Evolutionary conservation across 2,329 filamentous ascomycete genomes (phyloP).

Genomic region (Aspergillus aculeatinus): DNA sequence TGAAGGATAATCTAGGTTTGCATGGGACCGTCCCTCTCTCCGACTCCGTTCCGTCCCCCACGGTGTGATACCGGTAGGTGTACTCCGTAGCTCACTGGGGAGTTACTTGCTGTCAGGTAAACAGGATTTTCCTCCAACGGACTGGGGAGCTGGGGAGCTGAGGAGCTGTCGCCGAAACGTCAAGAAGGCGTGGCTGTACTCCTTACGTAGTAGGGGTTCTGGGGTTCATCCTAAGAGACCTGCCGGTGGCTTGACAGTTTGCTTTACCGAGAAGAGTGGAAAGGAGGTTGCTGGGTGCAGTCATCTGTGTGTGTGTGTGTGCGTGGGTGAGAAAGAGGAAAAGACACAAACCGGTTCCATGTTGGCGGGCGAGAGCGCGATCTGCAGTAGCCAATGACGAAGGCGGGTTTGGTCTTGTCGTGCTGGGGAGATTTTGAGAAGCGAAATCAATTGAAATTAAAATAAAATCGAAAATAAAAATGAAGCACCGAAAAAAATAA

Average conservation of each 20-base stretch:
- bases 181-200: not conserved
- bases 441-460: no score
- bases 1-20: not conserved
- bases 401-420: not conserved
- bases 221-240: not conserved
- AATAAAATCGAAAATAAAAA: no score
- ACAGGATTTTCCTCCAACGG: not conserved
- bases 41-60: not conserved
- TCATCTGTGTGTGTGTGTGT: no score
- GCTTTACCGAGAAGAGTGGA: not conserved
- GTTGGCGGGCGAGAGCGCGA: constrained; percentile 9
- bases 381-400: constrained; percentile 4
- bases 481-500: no score
- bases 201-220: not conserved
- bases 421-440: not conserved
- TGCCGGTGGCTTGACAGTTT: not conserved
- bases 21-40: not conserved
- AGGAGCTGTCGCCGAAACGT: not conserved
- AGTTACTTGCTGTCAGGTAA: not conserved
- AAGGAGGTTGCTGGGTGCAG: no score
- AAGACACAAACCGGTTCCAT: constrained; percentile 13
- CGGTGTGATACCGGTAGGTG: no score
- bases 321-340: not conserved
- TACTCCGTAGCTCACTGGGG: not conserved
- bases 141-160: not conserved